Evolutionary conservation across 208 protist genomes (phyloP), one percentile per base, ranked within the genome.

Genomic region (Crithidia bombi): DNA sequence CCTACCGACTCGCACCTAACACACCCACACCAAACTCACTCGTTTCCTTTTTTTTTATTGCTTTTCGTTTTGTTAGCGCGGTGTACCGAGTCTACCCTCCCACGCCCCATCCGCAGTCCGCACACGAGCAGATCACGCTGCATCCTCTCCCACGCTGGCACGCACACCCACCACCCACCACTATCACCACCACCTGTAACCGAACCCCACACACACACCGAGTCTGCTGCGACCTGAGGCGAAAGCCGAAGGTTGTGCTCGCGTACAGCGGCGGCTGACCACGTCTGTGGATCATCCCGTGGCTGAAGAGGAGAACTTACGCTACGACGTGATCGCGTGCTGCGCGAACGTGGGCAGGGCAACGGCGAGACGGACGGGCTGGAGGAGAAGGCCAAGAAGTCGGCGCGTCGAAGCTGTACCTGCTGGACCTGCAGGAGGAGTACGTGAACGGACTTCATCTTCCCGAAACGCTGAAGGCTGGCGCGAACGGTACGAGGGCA

Each of bases 241-340:
- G 25, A 75, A n/a, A 75, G 69, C 69, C 44, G 39, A 75, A 75
- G 61, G 69, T 75, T n/a, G 69, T 75, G 43, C 61, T 75, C 1
- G 69, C 69, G 25, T 75, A 75, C 69, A 75, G 69, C 59, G 69
- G 69, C 44, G 69, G 69, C 69, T 75, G n/a, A 61, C 67, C 61
- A 75, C 69, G 28, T 75, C 69, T 5, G 58, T 67, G 33, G n/a
- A 75, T 75, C 52, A 75, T 75, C 50, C 69, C 69, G n/a, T 75
- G 69, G 69, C 44, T 75, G 21, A 75, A 75, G n/a, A n/a, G 69
- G 69, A 75, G 43, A 75, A 75, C 69, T 75, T 69, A 50, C 51
- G 68, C 61, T 75, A 75, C 41, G 69, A 75, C 5, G 69, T 75
- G 32, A 75, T 75, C 59, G 69, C 69, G 35, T 75, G 69, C 69